Evolutionary conservation across 192 early-diverging fungal species (phyloP).

Genomic region (Coemansia sp.): DNA sequence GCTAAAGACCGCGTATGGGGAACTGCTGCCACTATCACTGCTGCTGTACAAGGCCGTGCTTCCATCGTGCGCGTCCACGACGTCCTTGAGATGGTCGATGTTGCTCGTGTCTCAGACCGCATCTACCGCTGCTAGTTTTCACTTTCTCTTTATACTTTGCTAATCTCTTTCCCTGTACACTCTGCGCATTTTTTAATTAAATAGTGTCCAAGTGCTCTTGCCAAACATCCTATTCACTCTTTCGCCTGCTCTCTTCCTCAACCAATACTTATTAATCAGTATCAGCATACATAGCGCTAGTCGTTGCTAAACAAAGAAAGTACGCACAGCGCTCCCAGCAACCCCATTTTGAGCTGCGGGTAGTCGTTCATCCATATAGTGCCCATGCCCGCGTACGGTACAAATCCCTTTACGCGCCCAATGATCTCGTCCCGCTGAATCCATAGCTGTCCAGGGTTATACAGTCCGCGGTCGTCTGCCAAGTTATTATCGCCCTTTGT

Average conservation of each 20-base stretch:
- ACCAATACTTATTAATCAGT: neutral
- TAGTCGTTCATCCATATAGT: conserved; percentile 97
- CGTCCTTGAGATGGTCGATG: conserved; percentile 90
- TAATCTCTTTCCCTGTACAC: neutral
- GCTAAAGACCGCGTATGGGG: conserved; percentile 78
- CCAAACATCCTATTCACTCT: neutral
- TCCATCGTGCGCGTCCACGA: conserved; percentile 92
- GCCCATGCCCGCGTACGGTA: conserved; percentile 93
- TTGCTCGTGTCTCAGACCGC: conserved; percentile 78
- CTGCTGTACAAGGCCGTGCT: conserved; percentile 77
- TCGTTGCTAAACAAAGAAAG: conserved; percentile 70
- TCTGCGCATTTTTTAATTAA: neutral
- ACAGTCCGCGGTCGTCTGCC: conserved; percentile 87
- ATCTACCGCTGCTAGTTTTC: conserved; percentile 43
- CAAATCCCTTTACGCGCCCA: conserved; percentile 83
- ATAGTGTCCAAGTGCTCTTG: neutral
- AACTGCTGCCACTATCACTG: conserved; percentile 85
- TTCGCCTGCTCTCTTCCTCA: neutral
- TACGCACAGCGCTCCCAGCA: conserved; percentile 75
- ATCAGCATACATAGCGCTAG: conserved; percentile 20
- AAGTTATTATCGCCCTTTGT: conserved; percentile 98
- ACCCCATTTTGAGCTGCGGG: conserved; percentile 83
- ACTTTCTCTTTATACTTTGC: conserved; percentile 1
- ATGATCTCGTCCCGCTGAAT: conserved; percentile 86
- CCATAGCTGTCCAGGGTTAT: conserved; percentile 86